These are phyloP conservation scores for Boletus sp. DNA, from an alignment of 1,284 basidiomycete genomes.

Conservation along the genomic window DNA sequence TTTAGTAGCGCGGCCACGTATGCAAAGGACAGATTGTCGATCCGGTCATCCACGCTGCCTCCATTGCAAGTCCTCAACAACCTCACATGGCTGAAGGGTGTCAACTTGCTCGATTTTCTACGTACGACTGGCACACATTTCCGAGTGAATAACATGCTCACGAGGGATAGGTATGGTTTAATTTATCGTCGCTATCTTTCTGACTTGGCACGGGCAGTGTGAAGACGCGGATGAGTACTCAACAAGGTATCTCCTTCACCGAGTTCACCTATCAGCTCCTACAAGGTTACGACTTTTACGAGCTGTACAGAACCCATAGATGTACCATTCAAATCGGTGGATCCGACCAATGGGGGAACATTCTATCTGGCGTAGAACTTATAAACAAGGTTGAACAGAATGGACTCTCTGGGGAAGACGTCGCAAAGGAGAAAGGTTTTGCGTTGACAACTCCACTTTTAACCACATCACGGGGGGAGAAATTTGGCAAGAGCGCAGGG, in stretches of 20 bases:
- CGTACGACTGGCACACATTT: constrained; percentile 77
- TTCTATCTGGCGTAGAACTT: constrained; percentile 86
- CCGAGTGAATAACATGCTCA: constrained; percentile 86
- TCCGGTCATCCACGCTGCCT: constrained; percentile 16
- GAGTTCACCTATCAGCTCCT: constrained; percentile 98
- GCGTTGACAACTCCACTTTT: constrained; percentile 94
- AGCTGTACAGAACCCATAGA: constrained; percentile 61
- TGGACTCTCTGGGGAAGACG: constrained; percentile 32
- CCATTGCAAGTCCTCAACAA: constrained; percentile 73
- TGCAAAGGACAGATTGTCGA: constrained; percentile 39
- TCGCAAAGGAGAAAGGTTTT: constrained; percentile 52
- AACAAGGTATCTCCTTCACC: constrained; percentile 89
- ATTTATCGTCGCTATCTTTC: not conserved
- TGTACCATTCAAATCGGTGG: constrained; percentile 94
- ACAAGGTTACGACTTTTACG: constrained; percentile 93
- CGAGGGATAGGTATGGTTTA: constrained; percentile 76
- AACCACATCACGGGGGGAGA: constrained; percentile 85
- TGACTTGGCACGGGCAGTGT: constrained; percentile 54
- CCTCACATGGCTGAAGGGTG: constrained; percentile 72
- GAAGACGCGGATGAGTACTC: constrained; percentile 73
- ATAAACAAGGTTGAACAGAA: constrained; percentile 46
- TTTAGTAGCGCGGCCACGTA: constrained; percentile 67
- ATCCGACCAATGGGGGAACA: constrained; percentile 99
- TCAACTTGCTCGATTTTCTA: constrained; percentile 84
- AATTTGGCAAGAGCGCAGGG: constrained; percentile 96